Percentiles rank a stretch among this genome's conserved stretches.
phyloP scores from a whole-genome alignment of 2,329 filamentous ascomycete genomes.

The Verticillium alfalfae region DNA sequence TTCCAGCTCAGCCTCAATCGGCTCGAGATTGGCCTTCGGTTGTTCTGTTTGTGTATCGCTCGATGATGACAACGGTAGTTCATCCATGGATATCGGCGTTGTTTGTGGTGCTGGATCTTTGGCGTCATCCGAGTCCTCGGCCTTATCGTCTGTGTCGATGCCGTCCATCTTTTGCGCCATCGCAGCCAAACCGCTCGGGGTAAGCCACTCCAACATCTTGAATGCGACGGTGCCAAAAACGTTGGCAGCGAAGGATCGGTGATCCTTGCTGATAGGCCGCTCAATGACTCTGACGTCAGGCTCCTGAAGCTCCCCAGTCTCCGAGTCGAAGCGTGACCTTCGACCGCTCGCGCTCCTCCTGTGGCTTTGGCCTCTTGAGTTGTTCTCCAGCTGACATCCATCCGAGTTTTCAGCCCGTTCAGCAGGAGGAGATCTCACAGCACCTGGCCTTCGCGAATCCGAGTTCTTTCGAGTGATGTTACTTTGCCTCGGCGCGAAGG shows the following conservation, averaged over 20 bases:
- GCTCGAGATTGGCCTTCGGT: neutral
- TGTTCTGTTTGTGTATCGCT: neutral
- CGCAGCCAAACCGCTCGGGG: slow-evolving; percentile 47
- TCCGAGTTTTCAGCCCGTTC: neutral
- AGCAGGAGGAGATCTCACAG: neutral
- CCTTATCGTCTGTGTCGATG: slow-evolving; percentile 17
- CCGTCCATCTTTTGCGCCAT: slow-evolving; percentile 35
- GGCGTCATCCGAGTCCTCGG: slow-evolving; percentile 14
- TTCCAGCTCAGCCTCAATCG: neutral
- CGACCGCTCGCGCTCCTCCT: neutral
- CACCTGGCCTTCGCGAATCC: neutral
- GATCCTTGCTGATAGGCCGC: slow-evolving; percentile 44
- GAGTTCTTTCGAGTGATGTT: slow-evolving; percentile 4
- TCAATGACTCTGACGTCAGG: slow-evolving; percentile 33
- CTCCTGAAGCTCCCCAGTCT: slow-evolving; percentile 7
- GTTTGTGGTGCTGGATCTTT: slow-evolving; percentile 1
- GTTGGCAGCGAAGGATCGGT: slow-evolving; percentile 56
- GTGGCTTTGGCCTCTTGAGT: neutral
- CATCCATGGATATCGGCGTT: neutral
- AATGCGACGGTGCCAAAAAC: slow-evolving; percentile 61
- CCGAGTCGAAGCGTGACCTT: slow-evolving; percentile 8
- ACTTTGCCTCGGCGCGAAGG: slow-evolving; percentile 8
- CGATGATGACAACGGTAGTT: neutral
- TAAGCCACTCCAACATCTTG: slow-evolving; percentile 68
- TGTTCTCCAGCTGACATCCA: neutral